Evolutionary conservation across 768 basidiomycete species (phyloP), one percentile per base, ranked within the genome.

Genomic region (Mycena rosella): DNA sequence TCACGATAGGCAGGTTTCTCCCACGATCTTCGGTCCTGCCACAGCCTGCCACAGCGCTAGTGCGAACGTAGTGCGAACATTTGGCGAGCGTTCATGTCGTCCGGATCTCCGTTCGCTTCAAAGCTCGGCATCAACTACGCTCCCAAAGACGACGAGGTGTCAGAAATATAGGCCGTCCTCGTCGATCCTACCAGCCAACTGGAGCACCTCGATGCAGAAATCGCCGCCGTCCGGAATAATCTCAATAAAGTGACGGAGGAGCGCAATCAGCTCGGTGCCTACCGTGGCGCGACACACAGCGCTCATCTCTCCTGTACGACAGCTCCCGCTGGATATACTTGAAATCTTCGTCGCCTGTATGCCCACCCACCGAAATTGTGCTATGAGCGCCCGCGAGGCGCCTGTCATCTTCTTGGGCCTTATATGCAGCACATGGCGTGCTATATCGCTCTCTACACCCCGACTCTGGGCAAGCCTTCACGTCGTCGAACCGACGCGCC

Each of bases 351-450:
- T 65, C 9, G 62, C 45, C 26, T 69, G 68, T 45, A 44, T 65
- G 15, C 68, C 63, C 32, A 14, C 56, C 5, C 40, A 57, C 27
- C 57, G 60, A 13, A 57, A 70, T 26, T 57, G 59, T 30, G 64
- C 30, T 4, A 70, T 70, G 64, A 70, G 69, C 40, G 70, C 38
- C 22, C 11, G 52, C 65, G 65, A 69, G 20, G 72, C 74, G 0
- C 78, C 77, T n/a, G n/a, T n/a, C 1, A 27, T 79, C 18, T 40
- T 77, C 17, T 72, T 79, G 7, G 78, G 74, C 8, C 74, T 76
- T 0, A 74, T 79, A 20, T 79, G 78, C 53, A 71, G 72, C 55
- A 27, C 70, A 0, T 79, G 78, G 78, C 72, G 78, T 15, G 55
- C 64, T 11, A 54, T 78, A 9, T 65, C 69, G 9, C 63, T 68